Evolutionary conservation across 805 yeast genomes (phyloP).

Genomic region (Ogataea neopini): DNA sequence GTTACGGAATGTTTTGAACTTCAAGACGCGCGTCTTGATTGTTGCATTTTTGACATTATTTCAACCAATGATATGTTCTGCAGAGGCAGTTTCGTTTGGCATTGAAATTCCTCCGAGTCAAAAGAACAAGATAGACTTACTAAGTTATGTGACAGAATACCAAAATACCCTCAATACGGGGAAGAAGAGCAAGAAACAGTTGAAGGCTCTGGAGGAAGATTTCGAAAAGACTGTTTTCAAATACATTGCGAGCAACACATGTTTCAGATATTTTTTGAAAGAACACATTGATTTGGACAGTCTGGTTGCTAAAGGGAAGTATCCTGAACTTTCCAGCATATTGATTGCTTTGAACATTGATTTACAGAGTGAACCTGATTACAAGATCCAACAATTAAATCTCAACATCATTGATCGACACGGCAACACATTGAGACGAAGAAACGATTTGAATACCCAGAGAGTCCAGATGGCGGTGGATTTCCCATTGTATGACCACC

Average conservation of each 20-base stretch:
- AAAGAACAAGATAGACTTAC: slow-evolving; percentile 11
- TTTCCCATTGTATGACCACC: slow-evolving; percentile 22
- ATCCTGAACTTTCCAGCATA: slow-evolving; percentile 11
- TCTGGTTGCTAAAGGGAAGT: not conserved
- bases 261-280: slow-evolving; percentile 19
- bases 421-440: slow-evolving; percentile 31
- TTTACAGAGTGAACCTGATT: slow-evolving; percentile 21
- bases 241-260: slow-evolving; percentile 20
- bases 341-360: slow-evolving; percentile 26
- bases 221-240: slow-evolving; percentile 10
- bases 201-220: slow-evolving; percentile 7
- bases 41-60: not conserved
- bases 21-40: slow-evolving; percentile 7
- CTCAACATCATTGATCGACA: slow-evolving; percentile 30
- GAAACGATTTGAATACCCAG: slow-evolving; percentile 21
- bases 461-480: slow-evolving; percentile 25
- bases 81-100: slow-evolving; percentile 28
- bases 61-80: slow-evolving; percentile 4
- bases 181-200: slow-evolving; percentile 12
- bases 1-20: not conserved
- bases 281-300: slow-evolving; percentile 14
- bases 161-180: slow-evolving; percentile 10
- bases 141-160: slow-evolving; percentile 14
- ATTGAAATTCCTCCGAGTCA: slow-evolving; percentile 21
- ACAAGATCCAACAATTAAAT: slow-evolving; percentile 26